Evolutionary conservation across 1,139 yeast genomes (phyloP).

Genomic region (Pichia sp.): DNA sequence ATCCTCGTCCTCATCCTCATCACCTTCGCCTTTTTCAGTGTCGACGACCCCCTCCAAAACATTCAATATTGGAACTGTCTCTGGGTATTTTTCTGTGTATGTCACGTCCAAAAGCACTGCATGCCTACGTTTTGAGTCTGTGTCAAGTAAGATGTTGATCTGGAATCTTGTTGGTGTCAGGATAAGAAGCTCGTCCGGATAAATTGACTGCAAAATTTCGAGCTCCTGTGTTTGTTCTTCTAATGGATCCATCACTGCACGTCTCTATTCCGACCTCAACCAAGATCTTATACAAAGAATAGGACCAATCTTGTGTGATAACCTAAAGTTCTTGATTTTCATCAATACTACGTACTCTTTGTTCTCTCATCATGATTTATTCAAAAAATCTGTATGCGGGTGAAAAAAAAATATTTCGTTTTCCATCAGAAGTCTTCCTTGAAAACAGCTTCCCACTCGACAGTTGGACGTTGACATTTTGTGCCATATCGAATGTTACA

Average conservation of each 20-base stretch:
- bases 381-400: neutral
- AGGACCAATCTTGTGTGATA: no score
- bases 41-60: constrained; percentile 33
- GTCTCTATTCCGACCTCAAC: no score
- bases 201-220: constrained; percentile 81
- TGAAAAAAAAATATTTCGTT: constrained; percentile 4
- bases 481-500: no score
- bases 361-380: constrained; percentile 9
- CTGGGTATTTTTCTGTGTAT: constrained; percentile 72
- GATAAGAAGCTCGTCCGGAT: constrained; percentile 76
- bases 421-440: neutral
- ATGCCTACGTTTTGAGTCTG: constrained; percentile 52
- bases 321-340: neutral
- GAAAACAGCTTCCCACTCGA: no score
- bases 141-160: constrained; percentile 53
- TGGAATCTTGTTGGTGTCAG: constrained; percentile 44
- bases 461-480: no score
- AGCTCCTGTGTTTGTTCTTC: constrained; percentile 80
- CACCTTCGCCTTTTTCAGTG: constrained; percentile 35
- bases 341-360: neutral
- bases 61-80: constrained; percentile 54
- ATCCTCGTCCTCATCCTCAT: constrained; percentile 37
- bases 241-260: constrained; percentile 58
- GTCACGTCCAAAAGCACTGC: constrained; percentile 51
- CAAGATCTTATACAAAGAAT: no score